Evolutionary conservation across 305 asterid species (phyloP), one percentile per base, ranked within the genome.

Genomic region (Fraxinus sp.): DNA sequence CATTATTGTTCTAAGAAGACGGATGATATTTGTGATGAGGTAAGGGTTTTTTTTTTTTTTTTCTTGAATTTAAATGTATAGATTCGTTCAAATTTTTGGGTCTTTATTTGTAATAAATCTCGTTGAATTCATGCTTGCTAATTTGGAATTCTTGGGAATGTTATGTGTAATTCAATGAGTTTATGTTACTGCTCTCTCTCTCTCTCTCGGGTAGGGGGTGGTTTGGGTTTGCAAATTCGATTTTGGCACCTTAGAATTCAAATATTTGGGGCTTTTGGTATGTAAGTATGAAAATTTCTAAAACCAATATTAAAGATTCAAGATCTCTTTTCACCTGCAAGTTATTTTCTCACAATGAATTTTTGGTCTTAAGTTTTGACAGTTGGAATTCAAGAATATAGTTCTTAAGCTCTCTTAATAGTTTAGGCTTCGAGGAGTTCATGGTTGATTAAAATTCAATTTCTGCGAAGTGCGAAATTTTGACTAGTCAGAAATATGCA

Each of bases 1-100:
- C 93, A 83, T 57, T 90, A 90, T 84, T 92, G 94, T 84, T 89
- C 94, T 62, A 95, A 95, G 91, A 95, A 95, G 88, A 85, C 91
- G 7, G 97, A 93, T 91, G 98, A 92, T 91, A 83, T 82, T 55
- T 83, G 86, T 75, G 93, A 84, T 52, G 95, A 91, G 98, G 98
- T 93, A 85, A 85, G 41, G 1, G 0, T 5, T 5, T 37, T 66
- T 55, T n/a, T 7, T 28, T 77, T 81, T 2, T 52, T 44, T 44
- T 71, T 9, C 13, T 57, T 81, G 24, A 26, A 49, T 36, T 85
- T 86, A 84, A 70, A 80, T 78, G 57, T 79, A 37, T 74, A 35
- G 41, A 8, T 66, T 74, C 13, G 16, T 62, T 64, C 26, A 74
- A 41, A 28, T 18, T 59, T 52, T 76, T 16, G 44, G n/a, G 39